Evolutionary conservation across 108 stramenopile species (phyloP).

Genomic region (Fragilaria crotonensis): DNA sequence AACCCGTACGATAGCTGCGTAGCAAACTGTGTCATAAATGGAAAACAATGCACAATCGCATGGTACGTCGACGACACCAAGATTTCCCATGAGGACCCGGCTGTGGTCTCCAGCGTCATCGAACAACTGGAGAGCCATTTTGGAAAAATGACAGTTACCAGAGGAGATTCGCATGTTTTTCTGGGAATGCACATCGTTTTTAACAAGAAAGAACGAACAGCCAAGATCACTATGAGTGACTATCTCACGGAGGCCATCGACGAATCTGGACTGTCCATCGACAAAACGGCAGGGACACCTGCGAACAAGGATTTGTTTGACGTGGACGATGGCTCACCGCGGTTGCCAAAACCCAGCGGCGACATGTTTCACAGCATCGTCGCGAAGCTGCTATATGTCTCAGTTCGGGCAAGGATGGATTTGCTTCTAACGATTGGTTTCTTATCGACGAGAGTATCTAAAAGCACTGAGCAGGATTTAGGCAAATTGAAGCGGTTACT

Average conservation of each 20-base stretch:
- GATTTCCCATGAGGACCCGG: constrained; percentile 14
- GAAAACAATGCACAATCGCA: constrained; percentile 14
- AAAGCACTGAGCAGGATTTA: constrained; percentile 27
- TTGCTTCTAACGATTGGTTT: constrained; percentile 27
- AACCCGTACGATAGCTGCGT: constrained; percentile 9
- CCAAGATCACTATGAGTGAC: constrained; percentile 22
- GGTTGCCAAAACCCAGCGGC: background rate
- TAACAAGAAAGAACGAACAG: constrained; percentile 1
- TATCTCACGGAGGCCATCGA: constrained; percentile 20
- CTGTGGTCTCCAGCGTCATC: constrained; percentile 8
- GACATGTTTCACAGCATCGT: constrained; percentile 27
- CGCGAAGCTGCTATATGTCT: constrained; percentile 28
- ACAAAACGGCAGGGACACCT: constrained; percentile 3
- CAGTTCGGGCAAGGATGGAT: constrained; percentile 23
- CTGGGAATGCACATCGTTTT: constrained; percentile 41
- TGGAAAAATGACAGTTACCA: constrained; percentile 9
- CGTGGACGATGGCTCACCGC: constrained; percentile 1
- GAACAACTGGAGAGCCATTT: constrained; percentile 2
- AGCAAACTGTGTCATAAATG: constrained; percentile 18
- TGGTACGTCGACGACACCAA: constrained; percentile 39
- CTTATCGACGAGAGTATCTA: constrained; percentile 26
- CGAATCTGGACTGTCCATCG: constrained; percentile 6
- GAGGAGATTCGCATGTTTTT: constrained; percentile 31
- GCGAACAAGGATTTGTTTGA: constrained; percentile 21
- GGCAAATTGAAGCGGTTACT: constrained; percentile 25